Base-by-base conservation (phyloP, 495 filamentous ascomycete species). In the Penicillium bialowiezense region DNA sequence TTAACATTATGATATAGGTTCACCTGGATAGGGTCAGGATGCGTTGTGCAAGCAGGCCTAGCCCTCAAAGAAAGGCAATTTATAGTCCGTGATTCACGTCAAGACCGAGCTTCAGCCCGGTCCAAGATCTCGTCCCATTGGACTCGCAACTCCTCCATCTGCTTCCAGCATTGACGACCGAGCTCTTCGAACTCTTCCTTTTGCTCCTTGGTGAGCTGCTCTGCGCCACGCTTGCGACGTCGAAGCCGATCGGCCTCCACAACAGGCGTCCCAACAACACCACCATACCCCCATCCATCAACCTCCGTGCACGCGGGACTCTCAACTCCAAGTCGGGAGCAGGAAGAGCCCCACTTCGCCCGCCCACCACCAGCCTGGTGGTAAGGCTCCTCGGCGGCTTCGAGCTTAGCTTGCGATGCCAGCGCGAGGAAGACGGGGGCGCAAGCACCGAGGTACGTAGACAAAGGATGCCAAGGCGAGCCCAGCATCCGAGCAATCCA, bases 301-400 rank as follows among this genome's bases (percentile, higher is more conserved):
- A 91, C 80, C 63, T 92, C 89, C 7, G 90, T 90, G 57, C 79
- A 80, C 67, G 75, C 81, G 5, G 86, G 77, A 14, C 75, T 65
- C 56, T 78, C 79, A 10, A 46, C 41, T 0, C 92, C 91, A 34
- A 64, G 50, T 13, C 70, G 55, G 56, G 86, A 75, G 3, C 74
- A 78, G 35, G 81, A 78, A 8, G 83, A 87, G 5, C 93, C 93
- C 92, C 92, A 98, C 74, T 98, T 98, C 10, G 72, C 72, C 33
- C 77, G 73, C 33, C 85, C 82, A n/a, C 71, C 78, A 15, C 69
- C 72, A 3, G 63, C 51, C 7, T 48, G 42, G 10, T 54, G 63
- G 43, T 78, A 73, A 4, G 69, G 62, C 3, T 54, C 68, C 51
- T 86, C 82, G 20, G 78, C 69, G 31, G 73, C 74, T 56, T 90